Evolutionary conservation across 345 rosid genomes (phyloP).

Genomic region (Ailanthus altissimus): DNA sequence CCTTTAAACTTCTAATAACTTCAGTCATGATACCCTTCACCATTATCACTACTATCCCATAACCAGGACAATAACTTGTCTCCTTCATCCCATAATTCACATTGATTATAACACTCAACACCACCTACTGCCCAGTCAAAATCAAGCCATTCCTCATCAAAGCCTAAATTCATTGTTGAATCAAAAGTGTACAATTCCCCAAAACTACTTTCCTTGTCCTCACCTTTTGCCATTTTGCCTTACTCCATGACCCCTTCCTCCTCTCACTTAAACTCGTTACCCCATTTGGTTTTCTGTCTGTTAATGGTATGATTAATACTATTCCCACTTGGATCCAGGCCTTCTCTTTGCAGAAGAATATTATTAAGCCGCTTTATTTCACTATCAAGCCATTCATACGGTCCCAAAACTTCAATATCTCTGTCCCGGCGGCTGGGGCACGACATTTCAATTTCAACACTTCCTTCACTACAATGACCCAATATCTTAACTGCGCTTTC

Average conservation of each 20-base stretch:
- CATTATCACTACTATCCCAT: conserved; percentile 16
- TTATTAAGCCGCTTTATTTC: conserved; percentile 57
- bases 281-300: conserved; percentile 27
- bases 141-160: conserved; percentile 39
- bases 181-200: conserved; percentile 32
- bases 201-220: conserved; percentile 26
- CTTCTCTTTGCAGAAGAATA: not conserved
- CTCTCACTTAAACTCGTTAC: not conserved
- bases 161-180: conserved; percentile 22
- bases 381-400: conserved; percentile 69
- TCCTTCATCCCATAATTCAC: conserved; percentile 26
- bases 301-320: conserved; percentile 21
- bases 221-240: conserved; percentile 24
- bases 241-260: not conserved
- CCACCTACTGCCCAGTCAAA: conserved; percentile 35
- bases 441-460: not conserved
- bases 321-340: too few species aligned
- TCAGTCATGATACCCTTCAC: not conserved
- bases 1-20: not conserved
- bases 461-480: too few species aligned
- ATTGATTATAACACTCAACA: conserved; percentile 10
- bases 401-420: conserved; percentile 43
- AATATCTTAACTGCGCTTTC: not conserved
- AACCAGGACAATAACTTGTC: conserved; percentile 35
- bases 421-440: not conserved